These are phyloP conservation scores for Phtheirospermum japonicum DNA, from an alignment of 257 asterid species.

Conservation along the genomic window DNA sequence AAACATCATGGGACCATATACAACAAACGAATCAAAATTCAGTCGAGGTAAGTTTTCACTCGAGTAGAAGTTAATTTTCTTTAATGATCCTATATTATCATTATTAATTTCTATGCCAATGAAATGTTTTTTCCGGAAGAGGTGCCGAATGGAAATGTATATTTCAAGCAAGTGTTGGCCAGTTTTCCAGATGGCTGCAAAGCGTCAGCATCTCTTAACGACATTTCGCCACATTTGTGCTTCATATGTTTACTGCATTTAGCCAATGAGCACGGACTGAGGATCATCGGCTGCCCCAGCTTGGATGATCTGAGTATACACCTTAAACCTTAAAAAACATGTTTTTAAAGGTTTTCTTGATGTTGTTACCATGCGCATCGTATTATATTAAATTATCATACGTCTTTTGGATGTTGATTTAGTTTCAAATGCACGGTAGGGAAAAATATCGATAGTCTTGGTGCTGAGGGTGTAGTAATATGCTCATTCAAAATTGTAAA, in stretches of 20 bases:
- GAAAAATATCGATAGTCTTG: not conserved
- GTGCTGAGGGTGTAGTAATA: not conserved
- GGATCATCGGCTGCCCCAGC: no score
- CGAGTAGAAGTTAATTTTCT: not conserved
- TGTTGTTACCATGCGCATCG: slow-evolving; percentile 13
- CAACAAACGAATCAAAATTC: slow-evolving; percentile 37
- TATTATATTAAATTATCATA: slow-evolving; percentile 21
- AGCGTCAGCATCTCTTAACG: slow-evolving; percentile 53
- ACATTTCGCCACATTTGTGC: no score
- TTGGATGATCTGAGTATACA: no score
- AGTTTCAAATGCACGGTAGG: no score
- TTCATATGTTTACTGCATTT: no score
- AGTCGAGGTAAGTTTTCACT: slow-evolving; percentile 44
- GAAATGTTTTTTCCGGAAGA: slow-evolving; percentile 34
- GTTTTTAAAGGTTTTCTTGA: slow-evolving; percentile 8
- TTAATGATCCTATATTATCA: no score
- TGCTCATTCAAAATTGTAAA: no score
- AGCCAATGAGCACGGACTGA: no score
- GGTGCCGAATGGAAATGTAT: slow-evolving; percentile 35
- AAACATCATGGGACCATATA: slow-evolving; percentile 81
- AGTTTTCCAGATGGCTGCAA: slow-evolving; percentile 59
- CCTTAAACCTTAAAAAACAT: no score
- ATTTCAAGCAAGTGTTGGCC: slow-evolving; percentile 68
- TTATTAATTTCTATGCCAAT: not conserved
- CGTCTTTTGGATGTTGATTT: not conserved